These are phyloP conservation scores for Trametes versicolor DNA, from an alignment of 1,284 basidiomycete genomes.

Conservation along the genomic window DNA sequence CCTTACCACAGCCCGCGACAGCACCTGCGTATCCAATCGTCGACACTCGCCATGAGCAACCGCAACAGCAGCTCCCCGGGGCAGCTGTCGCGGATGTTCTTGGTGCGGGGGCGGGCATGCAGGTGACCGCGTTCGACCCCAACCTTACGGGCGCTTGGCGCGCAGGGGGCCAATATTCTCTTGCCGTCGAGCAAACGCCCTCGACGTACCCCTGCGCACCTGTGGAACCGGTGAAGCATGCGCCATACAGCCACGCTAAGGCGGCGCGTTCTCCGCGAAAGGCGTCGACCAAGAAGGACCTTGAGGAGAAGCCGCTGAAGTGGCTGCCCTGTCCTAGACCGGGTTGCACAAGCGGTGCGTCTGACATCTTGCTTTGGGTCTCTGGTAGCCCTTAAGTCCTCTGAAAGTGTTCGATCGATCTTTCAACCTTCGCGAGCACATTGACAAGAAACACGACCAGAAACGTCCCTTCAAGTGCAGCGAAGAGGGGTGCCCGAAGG, in stretches of 20 bases:
- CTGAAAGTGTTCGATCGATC: slow-evolving; percentile 6
- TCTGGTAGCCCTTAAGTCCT: not conserved
- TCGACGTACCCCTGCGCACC: not conserved
- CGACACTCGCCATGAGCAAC: slow-evolving; percentile 12
- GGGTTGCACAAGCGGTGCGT: slow-evolving; percentile 15
- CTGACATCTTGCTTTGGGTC: not conserved
- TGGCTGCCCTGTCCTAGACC: not conserved
- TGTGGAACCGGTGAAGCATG: not conserved
- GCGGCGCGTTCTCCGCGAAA: not conserved
- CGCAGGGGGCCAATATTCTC: no score
- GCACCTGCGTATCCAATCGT: slow-evolving; percentile 4
- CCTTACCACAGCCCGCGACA: not conserved
- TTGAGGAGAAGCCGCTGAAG: not conserved
- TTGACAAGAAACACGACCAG: not conserved
- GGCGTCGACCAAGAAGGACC: not conserved
- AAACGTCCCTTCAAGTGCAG: slow-evolving; percentile 2
- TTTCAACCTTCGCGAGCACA: slow-evolving; percentile 17
- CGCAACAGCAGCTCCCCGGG: slow-evolving; percentile 15
- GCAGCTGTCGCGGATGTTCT: slow-evolving; percentile 20
- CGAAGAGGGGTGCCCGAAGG: slow-evolving; percentile 16
- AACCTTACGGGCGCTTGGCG: not conserved
- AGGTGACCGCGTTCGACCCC: not conserved
- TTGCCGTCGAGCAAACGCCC: no score
- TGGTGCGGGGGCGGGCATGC: slow-evolving; percentile 22
- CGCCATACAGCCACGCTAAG: not conserved